Evolutionary conservation across 164 flowering plant species (phyloP), one percentile per base, ranked within the genome.

Genomic region (Aristolochia californica): DNA sequence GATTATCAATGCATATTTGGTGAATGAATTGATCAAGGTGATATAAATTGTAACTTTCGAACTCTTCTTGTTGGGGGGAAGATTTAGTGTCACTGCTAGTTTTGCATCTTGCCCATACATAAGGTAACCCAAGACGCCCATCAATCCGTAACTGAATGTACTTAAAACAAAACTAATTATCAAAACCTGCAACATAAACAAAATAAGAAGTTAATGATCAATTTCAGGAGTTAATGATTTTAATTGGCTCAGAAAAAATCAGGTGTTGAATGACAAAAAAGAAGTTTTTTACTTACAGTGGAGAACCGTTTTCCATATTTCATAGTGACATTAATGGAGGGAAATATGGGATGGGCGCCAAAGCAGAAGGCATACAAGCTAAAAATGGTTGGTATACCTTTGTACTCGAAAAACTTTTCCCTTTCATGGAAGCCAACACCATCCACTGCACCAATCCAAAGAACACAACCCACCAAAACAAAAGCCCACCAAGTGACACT

Each of bases 341-440:
- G 98, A 44, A 91, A 83, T 18, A 91, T 88, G 0, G 96, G 82
- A 79, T 91, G 98, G 11, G 81, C 88, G 63, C 89, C 78, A 25
- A 77, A 91, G 53, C 97, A 85, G 45, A 91, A 83, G 15, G 86
- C 74, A 55, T 76, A 88, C 25, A 91, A 60, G 72, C 95, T 88
- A 7, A 77, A 53, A 28, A 88, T 66, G 13, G 82, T 79, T 0
- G 96, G 88, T 16, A 91, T 58, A 38, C 98, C 95, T 2, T 48
- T 62, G 78, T 66, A 75, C 45, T 73, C 74, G 8, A 83, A 0
- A 13, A 70, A 40, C 0, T 34, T 63, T 49, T 87, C 91, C 59
- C 62, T 78, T 48, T 66, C 48, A 27, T 82, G 74, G 63, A 84
- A 88, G 20, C 91, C 88, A 45, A 83, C 56, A 26, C 86, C 91